Percentiles rank a stretch among this genome's conserved stretches.
Evolutionary conservation across 208 protist species (phyloP).

Genomic region (Trypanosoma theileri): DNA sequence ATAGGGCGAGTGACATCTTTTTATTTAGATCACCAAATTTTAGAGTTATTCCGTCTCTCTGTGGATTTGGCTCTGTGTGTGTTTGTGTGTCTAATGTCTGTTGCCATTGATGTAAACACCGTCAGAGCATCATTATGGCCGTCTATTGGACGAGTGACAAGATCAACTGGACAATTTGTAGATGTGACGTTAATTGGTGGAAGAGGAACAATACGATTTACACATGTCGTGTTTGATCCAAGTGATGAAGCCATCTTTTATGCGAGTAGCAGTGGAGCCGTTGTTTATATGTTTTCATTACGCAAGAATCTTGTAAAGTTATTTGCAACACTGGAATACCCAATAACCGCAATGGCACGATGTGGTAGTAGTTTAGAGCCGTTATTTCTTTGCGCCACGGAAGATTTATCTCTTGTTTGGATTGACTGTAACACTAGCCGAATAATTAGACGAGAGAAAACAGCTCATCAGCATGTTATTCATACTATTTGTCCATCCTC

Average conservation of each 20-base stretch:
- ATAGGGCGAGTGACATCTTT: too few relatives aligned
- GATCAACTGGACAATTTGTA: slow-evolving; percentile 20
- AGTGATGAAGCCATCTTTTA: slow-evolving; percentile 23
- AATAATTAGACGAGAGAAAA: slow-evolving; percentile 16
- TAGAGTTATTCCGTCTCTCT: too few relatives aligned
- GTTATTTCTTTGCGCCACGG: slow-evolving; percentile 26
- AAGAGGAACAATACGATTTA: slow-evolving; percentile 10
- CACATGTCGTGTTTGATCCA: slow-evolving; percentile 26
- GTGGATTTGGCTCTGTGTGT: too few relatives aligned
- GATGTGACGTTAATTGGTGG: slow-evolving; percentile 14
- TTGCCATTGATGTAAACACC: slow-evolving; percentile 23
- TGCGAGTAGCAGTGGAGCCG: slow-evolving; percentile 9
- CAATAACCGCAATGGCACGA: slow-evolving; percentile 21
- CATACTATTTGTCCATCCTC: slow-evolving; percentile 3
- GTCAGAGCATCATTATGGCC: slow-evolving; percentile 19
- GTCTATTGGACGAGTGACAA: not conserved
- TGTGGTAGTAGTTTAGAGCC: not conserved
- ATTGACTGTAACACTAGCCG: slow-evolving; percentile 28
- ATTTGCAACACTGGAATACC: slow-evolving; percentile 17
- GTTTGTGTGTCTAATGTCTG: slow-evolving; percentile 12
- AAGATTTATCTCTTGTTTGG: slow-evolving; percentile 23
- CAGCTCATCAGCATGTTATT: slow-evolving; percentile 15
- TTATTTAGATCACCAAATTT: too few relatives aligned
- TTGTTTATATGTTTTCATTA: slow-evolving; percentile 28
- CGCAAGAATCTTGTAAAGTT: slow-evolving; percentile 24